Evolutionary conservation across 2,329 filamentous ascomycete genomes (phyloP), one percentile per base, ranked within the genome.

Genomic region (Apiospora aurea): DNA sequence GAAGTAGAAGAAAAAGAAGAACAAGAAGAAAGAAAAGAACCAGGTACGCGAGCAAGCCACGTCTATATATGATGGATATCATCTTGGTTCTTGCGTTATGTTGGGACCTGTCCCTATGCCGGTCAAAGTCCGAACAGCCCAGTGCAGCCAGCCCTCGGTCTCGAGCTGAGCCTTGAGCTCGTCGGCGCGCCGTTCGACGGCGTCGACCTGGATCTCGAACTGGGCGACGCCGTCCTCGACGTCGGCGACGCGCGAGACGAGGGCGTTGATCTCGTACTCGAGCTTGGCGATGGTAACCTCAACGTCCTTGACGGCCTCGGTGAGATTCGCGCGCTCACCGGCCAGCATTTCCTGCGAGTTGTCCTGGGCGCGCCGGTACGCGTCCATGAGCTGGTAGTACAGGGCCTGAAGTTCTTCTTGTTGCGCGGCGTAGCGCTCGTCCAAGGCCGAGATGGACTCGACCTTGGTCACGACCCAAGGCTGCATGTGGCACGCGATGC

Each of bases 191-290:
- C 81, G 86, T 84, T 93, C 94, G 68, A 94, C 87, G 70, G 94
- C 91, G 66, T 88, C 85, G 1, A 96, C 93, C 80, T 95, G 93
- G 68, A 89, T 87, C 81, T 95, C 93, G 80, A 97, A 97, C 73
- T 95, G 92, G 14, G 83, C 84, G 0, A 97, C 90, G 0, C 93
- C 93, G 73, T 94, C 93, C 78, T 97, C 95, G 11, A 97, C 93
- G 78, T 98, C 96, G 77, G 93, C 88, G 13, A 97, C 92, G 77
- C 94, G 94, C 67, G 91, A 90, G 68, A 91, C 87, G n/a, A 98
- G 85, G 21, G 91, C 90, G 73, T 92, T 90, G 73, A 98, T 92
- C 84, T 98, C 96, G 81, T 98, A 98, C 78, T 98, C 95, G 71
- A 98, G 86, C 81, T 95, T 95, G 26, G 94, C 94, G 2, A 92